Base-by-base conservation (phyloP, 2,329 filamentous ascomycete species). In the Penicillium fuscoglaucum region DNA sequence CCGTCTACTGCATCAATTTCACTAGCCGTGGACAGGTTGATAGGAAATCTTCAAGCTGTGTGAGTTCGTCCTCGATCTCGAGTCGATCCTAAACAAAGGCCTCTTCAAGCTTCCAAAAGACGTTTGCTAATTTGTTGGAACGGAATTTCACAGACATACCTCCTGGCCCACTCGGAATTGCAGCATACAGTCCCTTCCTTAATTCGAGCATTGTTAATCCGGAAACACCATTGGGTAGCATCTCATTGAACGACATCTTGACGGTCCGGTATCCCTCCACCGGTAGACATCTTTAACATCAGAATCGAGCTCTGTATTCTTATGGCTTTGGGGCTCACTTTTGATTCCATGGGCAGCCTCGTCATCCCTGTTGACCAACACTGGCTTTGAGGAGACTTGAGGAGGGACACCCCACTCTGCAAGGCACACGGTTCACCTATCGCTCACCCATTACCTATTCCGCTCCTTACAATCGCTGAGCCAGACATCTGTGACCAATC, bases 1-100 rank as follows among this genome's bases (percentile, higher is more conserved):
- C 53, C 55, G 21, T 51, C 55, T 58, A 61, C 65, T 50, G 53
- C 44, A 51, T 49, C 48, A 63, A 55, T 60, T 40, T 40, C 13
- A 21, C 43, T 29, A 17, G 28, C 45, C 49, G 59, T 62, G 63
- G 66, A 67, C 57, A 37, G 51, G 28, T 31, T 63, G 52, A 63
- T 57, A 60, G 62, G 65, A 64, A 61, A 39, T 59, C 39, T 56
- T 53, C 60, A 57, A 60, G 57, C 55, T 68, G 70, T 72, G 70
- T 73, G 55, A 68, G 70, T 71, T 54, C 37, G 50, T 39, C 17
- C 26, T 48, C 6, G 29, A 47, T 26, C 35, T 55, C 49, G 19
- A 59, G 19, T 60, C 44, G 6, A 37, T 21, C n/a, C 50, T 40
- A 60, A 59, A 60, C 60, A 60, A 61, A 40, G 15, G 28, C 21